Conservation (phyloP, 164 flowering plant genomes). For the Buxus sempervirens region DNA sequence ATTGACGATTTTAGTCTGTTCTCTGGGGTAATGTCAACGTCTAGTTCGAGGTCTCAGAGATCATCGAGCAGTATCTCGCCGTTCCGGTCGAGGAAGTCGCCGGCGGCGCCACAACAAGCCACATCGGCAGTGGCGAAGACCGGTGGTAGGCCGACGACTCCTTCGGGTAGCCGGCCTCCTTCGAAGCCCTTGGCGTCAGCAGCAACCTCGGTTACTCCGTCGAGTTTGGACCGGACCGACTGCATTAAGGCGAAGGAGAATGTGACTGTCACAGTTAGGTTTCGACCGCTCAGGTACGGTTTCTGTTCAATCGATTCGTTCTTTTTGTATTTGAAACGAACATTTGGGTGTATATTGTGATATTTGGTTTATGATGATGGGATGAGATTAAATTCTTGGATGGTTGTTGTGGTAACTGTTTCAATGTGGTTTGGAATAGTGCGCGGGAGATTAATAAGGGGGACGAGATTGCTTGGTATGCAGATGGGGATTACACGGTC, state of each 20-base stretch:
- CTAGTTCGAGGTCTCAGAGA: conserved; percentile 35
- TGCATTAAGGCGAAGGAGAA: conserved; percentile 57
- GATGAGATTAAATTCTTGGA: background rate
- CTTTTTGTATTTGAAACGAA: background rate
- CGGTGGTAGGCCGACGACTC: conserved; percentile 31
- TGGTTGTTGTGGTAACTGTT: background rate
- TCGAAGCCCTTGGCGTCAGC: conserved; percentile 18
- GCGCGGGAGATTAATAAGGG: conserved; percentile 62
- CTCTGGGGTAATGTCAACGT: conserved; percentile 13
- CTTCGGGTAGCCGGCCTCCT: conserved; percentile 21
- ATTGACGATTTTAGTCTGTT: background rate
- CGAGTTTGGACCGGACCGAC: conserved; percentile 27
- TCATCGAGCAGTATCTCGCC: conserved; percentile 48
- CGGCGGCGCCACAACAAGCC: conserved; percentile 23
- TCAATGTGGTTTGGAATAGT: conserved; percentile 22
- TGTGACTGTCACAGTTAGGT: conserved; percentile 83
- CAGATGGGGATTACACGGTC: conserved; percentile 69
- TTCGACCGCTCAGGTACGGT: conserved; percentile 82
- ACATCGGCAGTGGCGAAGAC: background rate
- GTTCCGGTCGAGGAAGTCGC: conserved; percentile 50
- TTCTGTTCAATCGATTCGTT: background rate
- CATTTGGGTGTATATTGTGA: background rate
- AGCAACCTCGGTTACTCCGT: conserved; percentile 12
- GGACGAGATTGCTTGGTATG: conserved; percentile 78
- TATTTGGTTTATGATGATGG: no score